phyloP scores from a whole-genome alignment of 164 flowering plant species.

The Annona cherimola region DNA sequence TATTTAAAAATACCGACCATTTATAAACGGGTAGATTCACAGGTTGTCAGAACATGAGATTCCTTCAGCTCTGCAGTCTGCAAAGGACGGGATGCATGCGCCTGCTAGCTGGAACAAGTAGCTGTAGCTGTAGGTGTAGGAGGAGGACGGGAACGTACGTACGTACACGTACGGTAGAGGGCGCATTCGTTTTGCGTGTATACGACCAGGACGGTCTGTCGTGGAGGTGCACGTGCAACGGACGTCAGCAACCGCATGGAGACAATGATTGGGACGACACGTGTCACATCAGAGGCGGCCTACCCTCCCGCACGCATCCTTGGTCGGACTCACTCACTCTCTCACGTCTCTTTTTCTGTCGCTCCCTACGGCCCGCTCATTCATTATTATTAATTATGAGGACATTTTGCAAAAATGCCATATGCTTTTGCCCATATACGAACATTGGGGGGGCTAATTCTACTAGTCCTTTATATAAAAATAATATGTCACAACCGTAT shows the following conservation, averaged over 20 bases:
- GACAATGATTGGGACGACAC: conserved; percentile 29
- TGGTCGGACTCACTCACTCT: background rate
- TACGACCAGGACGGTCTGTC: background rate
- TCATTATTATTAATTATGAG: background rate
- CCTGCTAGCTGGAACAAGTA: no score
- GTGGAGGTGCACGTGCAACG: conserved; percentile 21
- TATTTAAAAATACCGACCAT: no score
- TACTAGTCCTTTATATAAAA: no score
- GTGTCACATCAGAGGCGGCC: background rate
- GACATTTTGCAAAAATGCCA: no score
- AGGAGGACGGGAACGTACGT: background rate
- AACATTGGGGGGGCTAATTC: no score
- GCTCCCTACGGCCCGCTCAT: background rate
- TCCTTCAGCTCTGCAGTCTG: no score
- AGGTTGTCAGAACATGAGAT: no score
- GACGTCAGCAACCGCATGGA: conserved; percentile 3
- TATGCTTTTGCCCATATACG: no score
- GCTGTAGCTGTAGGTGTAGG: background rate
- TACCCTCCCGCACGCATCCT: conserved; percentile 46
- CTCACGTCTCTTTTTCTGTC: background rate
- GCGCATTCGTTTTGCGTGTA: conserved; percentile 2
- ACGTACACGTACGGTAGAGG: conserved; percentile 14
- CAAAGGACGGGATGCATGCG: no score
- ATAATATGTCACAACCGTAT: no score
- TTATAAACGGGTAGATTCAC: no score